Evolutionary conservation across 495 filamentous ascomycete genomes (phyloP).

Genomic region (Glarea lozoyensis): DNA sequence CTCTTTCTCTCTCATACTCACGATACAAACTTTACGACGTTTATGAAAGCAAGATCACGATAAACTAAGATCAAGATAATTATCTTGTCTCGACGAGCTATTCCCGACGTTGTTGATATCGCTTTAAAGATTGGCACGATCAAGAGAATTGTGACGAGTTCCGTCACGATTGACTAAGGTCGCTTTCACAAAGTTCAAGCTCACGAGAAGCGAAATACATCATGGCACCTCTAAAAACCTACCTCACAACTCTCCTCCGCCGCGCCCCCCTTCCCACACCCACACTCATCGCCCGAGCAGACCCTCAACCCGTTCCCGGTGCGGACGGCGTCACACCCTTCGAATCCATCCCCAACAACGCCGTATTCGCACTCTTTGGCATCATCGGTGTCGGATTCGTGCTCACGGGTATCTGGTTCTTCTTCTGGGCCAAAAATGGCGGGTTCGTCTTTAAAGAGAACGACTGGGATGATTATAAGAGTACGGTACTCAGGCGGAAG

Average conservation of each 20-base stretch:
- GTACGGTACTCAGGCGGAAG: constrained; percentile 85
- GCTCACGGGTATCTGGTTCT: constrained; percentile 81
- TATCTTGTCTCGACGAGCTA: too few relatives aligned
- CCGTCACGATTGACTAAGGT: constrained; percentile 3
- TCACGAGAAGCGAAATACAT: too few relatives aligned
- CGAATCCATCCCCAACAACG: constrained; percentile 71
- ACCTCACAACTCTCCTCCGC: constrained; percentile 14
- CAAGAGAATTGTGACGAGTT: constrained; percentile 11
- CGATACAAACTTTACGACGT: too few relatives aligned
- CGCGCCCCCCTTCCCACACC: constrained; percentile 5
- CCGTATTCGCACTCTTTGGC: constrained; percentile 76
- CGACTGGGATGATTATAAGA: constrained; percentile 99
- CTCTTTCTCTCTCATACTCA: too few relatives aligned
- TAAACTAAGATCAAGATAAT: too few relatives aligned
- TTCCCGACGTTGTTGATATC: too few relatives aligned
- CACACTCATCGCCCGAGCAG: constrained; percentile 7
- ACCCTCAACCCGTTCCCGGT: constrained; percentile 11
- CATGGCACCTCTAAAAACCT: constrained; percentile 17
- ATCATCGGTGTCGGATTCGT: constrained; percentile 74
- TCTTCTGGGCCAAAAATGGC: constrained; percentile 96
- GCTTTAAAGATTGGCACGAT: too few relatives aligned
- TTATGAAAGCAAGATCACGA: too few relatives aligned
- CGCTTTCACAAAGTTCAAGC: neutral
- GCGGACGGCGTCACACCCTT: constrained; percentile 53
- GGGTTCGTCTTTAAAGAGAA: constrained; percentile 76